Conservation (phyloP, 2,329 filamentous ascomycete genomes). For the Aspergillus aculeatinus region DNA sequence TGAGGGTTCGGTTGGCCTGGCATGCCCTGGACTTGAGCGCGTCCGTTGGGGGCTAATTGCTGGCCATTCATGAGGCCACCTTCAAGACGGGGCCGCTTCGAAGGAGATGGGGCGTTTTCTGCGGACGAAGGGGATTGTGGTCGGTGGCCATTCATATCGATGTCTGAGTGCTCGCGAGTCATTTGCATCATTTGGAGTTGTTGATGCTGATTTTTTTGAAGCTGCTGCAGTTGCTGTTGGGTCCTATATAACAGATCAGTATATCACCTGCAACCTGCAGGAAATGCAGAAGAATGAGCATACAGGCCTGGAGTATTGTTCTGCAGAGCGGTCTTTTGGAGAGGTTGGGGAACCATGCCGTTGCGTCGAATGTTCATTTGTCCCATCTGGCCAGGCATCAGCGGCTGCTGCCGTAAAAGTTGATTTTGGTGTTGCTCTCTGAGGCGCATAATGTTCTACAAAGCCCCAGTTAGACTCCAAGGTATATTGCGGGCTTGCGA, state of each 20-base stretch:
- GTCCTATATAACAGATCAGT: conserved; percentile 43
- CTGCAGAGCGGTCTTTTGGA: conserved; percentile 74
- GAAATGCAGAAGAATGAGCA: conserved; percentile 18
- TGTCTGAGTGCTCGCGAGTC: conserved; percentile 82
- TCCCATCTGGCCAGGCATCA: conserved; percentile 55
- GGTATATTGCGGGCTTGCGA: conserved; percentile 2
- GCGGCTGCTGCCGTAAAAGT: conserved; percentile 70
- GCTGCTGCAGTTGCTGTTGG: conserved; percentile 68
- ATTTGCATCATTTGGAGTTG: conserved; percentile 68
- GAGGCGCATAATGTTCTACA: conserved; percentile 64
- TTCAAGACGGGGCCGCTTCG: conserved; percentile 82
- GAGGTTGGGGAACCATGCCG: conserved; percentile 40
- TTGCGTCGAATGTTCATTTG: conserved; percentile 60
- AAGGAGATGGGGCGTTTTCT: conserved; percentile 88
- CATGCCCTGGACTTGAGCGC: conserved; percentile 67
- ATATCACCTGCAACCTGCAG: conserved; percentile 11
- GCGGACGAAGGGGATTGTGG: conserved; percentile 78
- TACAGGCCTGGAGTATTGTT: conserved; percentile 59
- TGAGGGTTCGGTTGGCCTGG: conserved; percentile 64
- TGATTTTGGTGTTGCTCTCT: conserved; percentile 76
- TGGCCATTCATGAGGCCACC: conserved; percentile 71
- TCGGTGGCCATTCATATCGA: conserved; percentile 79
- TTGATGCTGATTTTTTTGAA: conserved; percentile 58
- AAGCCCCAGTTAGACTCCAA: conserved; percentile 20
- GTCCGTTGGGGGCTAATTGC: conserved; percentile 75